A percentile compares a stretch with the other conserved stretches of the same genome.
These are phyloP conservation scores for Elongisporangium senticosum DNA, from an alignment of 352 stramenopile genomes.

Conservation along the genomic window DNA sequence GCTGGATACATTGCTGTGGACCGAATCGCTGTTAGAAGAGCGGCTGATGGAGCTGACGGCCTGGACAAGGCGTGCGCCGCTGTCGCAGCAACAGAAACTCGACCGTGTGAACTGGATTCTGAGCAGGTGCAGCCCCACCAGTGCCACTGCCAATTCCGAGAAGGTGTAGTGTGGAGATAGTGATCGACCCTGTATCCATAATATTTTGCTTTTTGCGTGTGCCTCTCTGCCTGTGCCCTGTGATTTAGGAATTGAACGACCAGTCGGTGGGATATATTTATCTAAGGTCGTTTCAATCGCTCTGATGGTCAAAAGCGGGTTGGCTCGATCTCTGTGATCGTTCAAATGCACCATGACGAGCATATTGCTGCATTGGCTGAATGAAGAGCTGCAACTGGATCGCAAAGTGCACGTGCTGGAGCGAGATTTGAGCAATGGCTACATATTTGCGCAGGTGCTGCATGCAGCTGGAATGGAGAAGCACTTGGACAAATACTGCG, in stretches of 20 bases:
- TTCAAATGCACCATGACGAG: slow-evolving; percentile 31
- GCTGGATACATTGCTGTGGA: slow-evolving; percentile 66
- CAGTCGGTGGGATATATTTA: slow-evolving; percentile 16
- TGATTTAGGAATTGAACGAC: slow-evolving; percentile 1
- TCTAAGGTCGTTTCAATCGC: slow-evolving; percentile 12
- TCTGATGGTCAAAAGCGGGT: background rate
- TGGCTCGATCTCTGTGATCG: background rate
- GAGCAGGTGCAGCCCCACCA: slow-evolving; percentile 43
- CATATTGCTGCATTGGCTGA: slow-evolving; percentile 60
- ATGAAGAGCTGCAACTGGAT: slow-evolving; percentile 49
- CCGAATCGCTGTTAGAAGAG: slow-evolving; percentile 54
- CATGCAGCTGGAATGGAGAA: slow-evolving; percentile 40
- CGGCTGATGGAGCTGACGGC: slow-evolving; percentile 56
- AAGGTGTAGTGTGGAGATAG: slow-evolving; percentile 5
- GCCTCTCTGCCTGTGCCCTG: background rate
- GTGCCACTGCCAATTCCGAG: slow-evolving; percentile 20
- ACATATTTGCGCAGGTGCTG: slow-evolving; percentile 58
- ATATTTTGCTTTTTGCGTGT: background rate
- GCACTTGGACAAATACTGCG: slow-evolving; percentile 40
- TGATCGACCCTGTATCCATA: background rate
- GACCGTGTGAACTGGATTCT: slow-evolving; percentile 66
- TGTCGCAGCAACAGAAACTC: slow-evolving; percentile 54
- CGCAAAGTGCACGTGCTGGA: slow-evolving; percentile 46
- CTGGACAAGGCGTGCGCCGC: slow-evolving; percentile 48
- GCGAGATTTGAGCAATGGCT: slow-evolving; percentile 62